These are phyloP conservation scores for Cyclocybe aegerita DNA, from an alignment of 768 basidiomycete species.

Conservation along the genomic window DNA sequence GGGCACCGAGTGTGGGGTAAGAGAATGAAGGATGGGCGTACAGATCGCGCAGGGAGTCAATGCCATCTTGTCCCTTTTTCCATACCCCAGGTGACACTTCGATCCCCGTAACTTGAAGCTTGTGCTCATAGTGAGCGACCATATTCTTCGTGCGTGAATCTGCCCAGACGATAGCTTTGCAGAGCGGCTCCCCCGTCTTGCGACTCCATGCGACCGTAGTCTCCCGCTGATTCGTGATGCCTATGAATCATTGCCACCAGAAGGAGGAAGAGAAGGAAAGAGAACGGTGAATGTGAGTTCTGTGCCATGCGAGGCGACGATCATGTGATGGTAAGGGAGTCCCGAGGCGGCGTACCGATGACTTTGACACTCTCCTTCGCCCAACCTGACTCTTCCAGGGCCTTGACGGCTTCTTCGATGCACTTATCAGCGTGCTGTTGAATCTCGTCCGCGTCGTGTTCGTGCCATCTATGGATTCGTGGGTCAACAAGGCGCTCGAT, in stretches of 20 bases:
- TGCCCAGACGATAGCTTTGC: constrained; percentile 93
- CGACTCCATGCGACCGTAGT: constrained; percentile 94
- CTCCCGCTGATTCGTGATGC: constrained; percentile 97
- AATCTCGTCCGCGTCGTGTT: constrained; percentile 88
- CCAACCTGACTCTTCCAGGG: constrained; percentile 77
- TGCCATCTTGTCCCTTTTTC: constrained; percentile 70
- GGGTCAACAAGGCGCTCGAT: neutral
- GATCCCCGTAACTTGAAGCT: constrained; percentile 72
- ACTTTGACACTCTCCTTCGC: constrained; percentile 81
- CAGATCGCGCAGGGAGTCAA: constrained; percentile 66
- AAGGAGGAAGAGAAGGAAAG: constrained; percentile 7
- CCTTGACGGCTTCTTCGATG: constrained; percentile 68
- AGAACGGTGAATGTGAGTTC: constrained; percentile 5
- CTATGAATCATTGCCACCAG: constrained; percentile 30
- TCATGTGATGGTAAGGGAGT: constrained; percentile 11
- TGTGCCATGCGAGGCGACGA: constrained; percentile 17
- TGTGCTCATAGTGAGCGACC: constrained; percentile 77
- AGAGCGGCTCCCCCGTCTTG: constrained; percentile 84
- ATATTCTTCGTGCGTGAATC: constrained; percentile 89
- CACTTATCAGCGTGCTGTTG: constrained; percentile 71
- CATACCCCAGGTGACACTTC: constrained; percentile 64
- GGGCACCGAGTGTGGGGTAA: constrained; percentile 6
- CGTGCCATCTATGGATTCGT: constrained; percentile 77
- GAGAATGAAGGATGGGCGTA: constrained; percentile 33
- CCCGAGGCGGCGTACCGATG: constrained; percentile 64